These are phyloP conservation scores for Lentinula detonsa DNA, from an alignment of 768 basidiomycete species.

Conservation along the genomic window DNA sequence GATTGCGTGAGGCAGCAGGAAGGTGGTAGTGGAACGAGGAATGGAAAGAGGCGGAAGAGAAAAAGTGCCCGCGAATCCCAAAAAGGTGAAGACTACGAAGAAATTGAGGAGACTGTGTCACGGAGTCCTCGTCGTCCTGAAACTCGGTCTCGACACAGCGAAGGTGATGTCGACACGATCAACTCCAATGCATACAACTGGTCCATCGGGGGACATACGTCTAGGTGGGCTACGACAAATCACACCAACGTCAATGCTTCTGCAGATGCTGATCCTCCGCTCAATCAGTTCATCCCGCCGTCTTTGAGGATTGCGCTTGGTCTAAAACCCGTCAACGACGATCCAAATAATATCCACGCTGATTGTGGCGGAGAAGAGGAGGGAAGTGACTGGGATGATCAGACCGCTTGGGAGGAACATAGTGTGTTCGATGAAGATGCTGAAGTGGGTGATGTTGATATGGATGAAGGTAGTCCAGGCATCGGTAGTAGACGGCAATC, in stretches of 20 bases:
- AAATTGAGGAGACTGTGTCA: not conserved
- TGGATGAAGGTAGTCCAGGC: not conserved
- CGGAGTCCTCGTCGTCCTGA: not conserved
- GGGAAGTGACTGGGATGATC: constrained; percentile 8
- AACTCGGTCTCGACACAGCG: not conserved
- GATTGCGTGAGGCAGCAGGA: constrained; percentile 3
- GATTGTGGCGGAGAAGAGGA: constrained; percentile 10
- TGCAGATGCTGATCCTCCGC: not conserved
- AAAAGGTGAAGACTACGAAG: not conserved
- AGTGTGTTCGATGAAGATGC: constrained; percentile 14
- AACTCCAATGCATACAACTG: not conserved
- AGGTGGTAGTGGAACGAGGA: not conserved
- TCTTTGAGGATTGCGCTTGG: constrained; percentile 47
- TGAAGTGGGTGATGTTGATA: not conserved
- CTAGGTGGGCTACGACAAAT: not conserved
- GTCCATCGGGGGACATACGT: not conserved
- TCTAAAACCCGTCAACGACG: constrained; percentile 16
- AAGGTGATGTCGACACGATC: not conserved
- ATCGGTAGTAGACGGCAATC: not conserved
- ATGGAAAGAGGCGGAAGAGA: constrained; percentile 1
- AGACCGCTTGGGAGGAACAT: not conserved
- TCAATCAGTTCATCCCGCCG: constrained; percentile 25
- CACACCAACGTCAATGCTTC: not conserved
- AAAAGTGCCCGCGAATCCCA: not conserved
- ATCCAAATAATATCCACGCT: constrained; percentile 1